Base-by-base conservation (phyloP, 495 filamentous ascomycete genomes). In the Penicillium odoratum region DNA sequence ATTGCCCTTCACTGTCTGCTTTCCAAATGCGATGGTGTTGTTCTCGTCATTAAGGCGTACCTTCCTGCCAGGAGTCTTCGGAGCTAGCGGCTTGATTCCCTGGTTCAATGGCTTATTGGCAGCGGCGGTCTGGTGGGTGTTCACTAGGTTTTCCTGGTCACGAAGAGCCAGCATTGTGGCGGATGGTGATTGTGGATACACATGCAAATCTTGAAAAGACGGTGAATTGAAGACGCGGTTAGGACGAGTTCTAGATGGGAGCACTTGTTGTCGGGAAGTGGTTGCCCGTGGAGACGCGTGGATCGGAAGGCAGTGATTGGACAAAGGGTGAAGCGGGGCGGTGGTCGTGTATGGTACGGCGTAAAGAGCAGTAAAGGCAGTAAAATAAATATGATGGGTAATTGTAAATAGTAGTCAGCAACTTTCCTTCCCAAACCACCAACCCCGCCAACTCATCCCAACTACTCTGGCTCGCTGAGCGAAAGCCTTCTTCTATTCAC, bases 91-190 rank as follows among this genome's bases (percentile, higher is more conserved):
- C 64, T 81, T 84, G 15, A 74, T 65, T 56, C 79, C 78, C 61
- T 91, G 85, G 64, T 93, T 89, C 57, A 89, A 81, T 33, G 91
- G 87, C 71, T 96, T 96, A 10, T 85, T 77, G 15, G 88, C 85
- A n/a, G 89, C 87, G 26, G 78, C 85, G 50, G 87, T 84, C 67
- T 94, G 91, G 59, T 88, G 89, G 61, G 77, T 76, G 67, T 91
- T 87, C 52, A 84, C 83, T 63, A 91, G 76, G 72, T 98, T 98
- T 73, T 98, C 94, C 73, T 98, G 93, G 74, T 96, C 89, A 63
- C 83, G 84, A 61, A 88, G 81, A 26, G 92, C 89, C 70, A 97
- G 74, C 88, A 96, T 92, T 28, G 67, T 76, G 72, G 68, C 69
- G 57, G 54, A 43, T 62, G 8, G 51, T 69, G 54, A 63, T 60